phyloP scores from a whole-genome alignment of 1,284 basidiomycete species.

The Boletus semigastroideus region DNA sequence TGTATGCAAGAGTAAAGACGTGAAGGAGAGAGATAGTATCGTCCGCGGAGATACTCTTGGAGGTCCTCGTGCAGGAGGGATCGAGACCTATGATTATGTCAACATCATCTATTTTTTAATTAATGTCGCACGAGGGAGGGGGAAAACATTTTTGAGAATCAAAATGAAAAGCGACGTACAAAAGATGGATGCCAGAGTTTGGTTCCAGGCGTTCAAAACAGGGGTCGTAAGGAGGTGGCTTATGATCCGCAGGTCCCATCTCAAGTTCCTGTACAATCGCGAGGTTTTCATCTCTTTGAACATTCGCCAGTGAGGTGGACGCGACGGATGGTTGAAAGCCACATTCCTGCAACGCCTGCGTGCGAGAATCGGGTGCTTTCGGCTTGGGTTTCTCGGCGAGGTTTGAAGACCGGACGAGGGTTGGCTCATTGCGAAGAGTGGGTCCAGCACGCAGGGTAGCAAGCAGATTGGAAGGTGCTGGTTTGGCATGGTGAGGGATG shows the following conservation, averaged over 20 bases:
- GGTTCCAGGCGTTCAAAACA: slow-evolving; percentile 79
- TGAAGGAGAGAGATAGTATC: slow-evolving; percentile 87
- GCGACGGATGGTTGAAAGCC: slow-evolving; percentile 9
- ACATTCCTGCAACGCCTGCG: slow-evolving; percentile 8
- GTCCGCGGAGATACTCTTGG: slow-evolving; percentile 79
- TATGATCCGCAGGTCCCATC: slow-evolving; percentile 74
- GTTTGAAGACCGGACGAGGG: slow-evolving; percentile 22
- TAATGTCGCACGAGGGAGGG: background rate
- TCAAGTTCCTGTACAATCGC: slow-evolving; percentile 73
- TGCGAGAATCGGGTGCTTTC: slow-evolving; percentile 9
- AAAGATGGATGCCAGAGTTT: slow-evolving; percentile 83
- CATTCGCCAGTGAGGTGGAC: slow-evolving; percentile 14
- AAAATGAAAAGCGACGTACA: slow-evolving; percentile 47
- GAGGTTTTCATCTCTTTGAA: slow-evolving; percentile 62
- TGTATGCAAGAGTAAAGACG: slow-evolving; percentile 84
- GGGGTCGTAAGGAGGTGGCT: slow-evolving; percentile 65
- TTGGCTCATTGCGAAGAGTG: slow-evolving; percentile 17
- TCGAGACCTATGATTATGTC: slow-evolving; percentile 57
- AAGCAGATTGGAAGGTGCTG: slow-evolving; percentile 30
- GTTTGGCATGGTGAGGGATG: slow-evolving; percentile 17
- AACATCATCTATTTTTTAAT: slow-evolving; percentile 1
- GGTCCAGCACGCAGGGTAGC: slow-evolving; percentile 21
- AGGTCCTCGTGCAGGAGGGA: slow-evolving; percentile 73
- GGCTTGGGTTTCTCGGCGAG: slow-evolving; percentile 21
- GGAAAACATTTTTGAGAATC: slow-evolving; percentile 1